Evolutionary conservation across 176 grass and related monocot species (phyloP).

Genomic region (Oryza meyeriana): DNA sequence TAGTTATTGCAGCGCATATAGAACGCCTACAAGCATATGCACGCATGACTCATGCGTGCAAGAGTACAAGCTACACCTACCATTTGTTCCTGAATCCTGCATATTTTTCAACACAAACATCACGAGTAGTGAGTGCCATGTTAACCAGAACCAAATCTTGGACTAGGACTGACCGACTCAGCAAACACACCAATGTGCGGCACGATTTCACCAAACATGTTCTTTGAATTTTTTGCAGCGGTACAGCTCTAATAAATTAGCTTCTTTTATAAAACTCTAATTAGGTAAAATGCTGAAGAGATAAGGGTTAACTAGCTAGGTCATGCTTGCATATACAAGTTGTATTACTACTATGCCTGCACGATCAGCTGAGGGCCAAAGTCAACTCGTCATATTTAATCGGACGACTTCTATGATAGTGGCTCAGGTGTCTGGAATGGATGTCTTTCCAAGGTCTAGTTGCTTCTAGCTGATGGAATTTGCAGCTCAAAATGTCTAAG

Average conservation of each 20-base stretch:
- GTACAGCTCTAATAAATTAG: not conserved
- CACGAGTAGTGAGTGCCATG: not conserved
- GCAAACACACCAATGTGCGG: not conserved
- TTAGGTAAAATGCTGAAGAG: not conserved
- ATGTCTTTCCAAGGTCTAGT: not conserved
- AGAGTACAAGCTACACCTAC: not conserved
- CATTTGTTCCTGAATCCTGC: not conserved
- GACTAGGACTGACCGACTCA: constrained; percentile 19
- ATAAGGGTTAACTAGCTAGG: not conserved
- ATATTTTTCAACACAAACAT: not conserved
- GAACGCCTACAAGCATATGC: not conserved
- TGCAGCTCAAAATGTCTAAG: not conserved
- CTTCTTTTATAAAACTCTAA: not conserved
- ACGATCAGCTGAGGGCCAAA: not conserved
- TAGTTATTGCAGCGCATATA: not conserved
- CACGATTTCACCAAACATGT: constrained; percentile 22
- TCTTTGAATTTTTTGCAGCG: not conserved
- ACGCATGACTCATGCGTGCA: constrained; percentile 26
- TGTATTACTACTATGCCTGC: not conserved
- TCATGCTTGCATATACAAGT: not conserved
- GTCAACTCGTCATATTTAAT: constrained; percentile 26
- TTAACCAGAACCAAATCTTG: constrained; percentile 20
- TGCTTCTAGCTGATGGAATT: not conserved
- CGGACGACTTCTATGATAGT: constrained; percentile 24
- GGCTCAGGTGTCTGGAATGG: constrained; percentile 11